A percentile compares a stretch with the other conserved stretches of the same genome.
phyloP scores from a whole-genome alignment of 768 basidiomycete genomes.

The Serendipita sp. region DNA sequence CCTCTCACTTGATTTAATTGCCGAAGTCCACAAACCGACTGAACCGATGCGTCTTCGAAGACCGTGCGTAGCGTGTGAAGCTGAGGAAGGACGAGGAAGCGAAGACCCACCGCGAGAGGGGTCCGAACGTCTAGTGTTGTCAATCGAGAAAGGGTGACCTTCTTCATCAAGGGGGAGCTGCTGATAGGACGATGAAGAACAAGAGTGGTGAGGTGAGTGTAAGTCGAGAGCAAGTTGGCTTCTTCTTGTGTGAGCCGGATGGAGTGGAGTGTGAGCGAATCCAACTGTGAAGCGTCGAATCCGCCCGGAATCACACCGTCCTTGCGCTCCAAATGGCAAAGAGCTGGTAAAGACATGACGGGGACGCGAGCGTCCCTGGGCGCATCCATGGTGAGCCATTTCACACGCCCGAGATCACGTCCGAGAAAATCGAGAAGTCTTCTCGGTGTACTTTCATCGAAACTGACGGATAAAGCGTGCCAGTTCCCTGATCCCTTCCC shows the following conservation, averaged over 20 bases:
- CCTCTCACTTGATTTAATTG: neutral
- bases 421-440: neutral
- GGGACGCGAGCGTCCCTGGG: neutral
- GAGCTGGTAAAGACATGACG: neutral
- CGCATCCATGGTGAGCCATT: neutral
- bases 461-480: neutral
- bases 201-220: neutral
- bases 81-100: constrained; percentile 3
- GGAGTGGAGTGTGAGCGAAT: neutral
- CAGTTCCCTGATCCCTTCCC: neutral
- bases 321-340: neutral
- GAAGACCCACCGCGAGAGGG: neutral
- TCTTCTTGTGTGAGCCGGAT: neutral
- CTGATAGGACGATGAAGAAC: neutral
- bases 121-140: neutral
- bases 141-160: neutral
- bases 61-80: neutral
- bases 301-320: neutral
- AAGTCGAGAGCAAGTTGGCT: neutral
- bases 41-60: neutral
- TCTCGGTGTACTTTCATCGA: neutral
- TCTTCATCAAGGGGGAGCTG: neutral
- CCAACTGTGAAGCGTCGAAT: neutral
- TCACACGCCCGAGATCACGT: neutral
- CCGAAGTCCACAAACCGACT: neutral